Conservation (phyloP, 1,284 basidiomycete genomes). For the Rhodotorula sp. region DNA sequence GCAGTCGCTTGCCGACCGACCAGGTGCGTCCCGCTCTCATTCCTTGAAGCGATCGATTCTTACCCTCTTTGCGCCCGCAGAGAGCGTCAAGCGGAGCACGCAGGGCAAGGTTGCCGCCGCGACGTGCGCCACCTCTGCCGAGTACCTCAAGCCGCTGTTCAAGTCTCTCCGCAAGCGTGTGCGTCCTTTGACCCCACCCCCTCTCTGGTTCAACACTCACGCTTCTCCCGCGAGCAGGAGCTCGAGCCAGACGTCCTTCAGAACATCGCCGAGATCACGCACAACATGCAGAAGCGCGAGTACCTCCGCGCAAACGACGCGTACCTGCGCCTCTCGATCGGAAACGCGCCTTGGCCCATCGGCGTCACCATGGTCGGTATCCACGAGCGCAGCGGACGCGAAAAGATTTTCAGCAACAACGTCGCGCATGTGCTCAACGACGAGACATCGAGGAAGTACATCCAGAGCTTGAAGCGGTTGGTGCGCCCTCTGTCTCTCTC, state of each 20-base stretch:
- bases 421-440: conserved; percentile 98
- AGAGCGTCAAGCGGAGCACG: conserved; percentile 73
- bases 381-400: conserved; percentile 62
- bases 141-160: conserved; percentile 96
- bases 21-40: conserved; percentile 48
- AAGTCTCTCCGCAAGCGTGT: conserved; percentile 77
- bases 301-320: conserved; percentile 96
- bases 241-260: conserved; percentile 82
- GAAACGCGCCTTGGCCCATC: conserved; percentile 99
- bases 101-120: conserved; percentile 94
- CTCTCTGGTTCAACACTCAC: neutral
- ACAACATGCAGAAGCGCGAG: conserved; percentile 91
- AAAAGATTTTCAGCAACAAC: conserved; percentile 95
- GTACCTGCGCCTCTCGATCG: conserved; percentile 93
- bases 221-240: conserved; percentile 57
- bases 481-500: conserved; percentile 54
- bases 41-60: neutral
- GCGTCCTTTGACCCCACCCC: conserved; percentile 2
- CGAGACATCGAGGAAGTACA: conserved; percentile 98
- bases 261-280: conserved; percentile 91
- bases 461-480: conserved; percentile 87
- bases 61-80: conserved; percentile 36
- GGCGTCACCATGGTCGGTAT: conserved; percentile 96
- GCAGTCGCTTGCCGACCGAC: conserved; percentile 85
- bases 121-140: conserved; percentile 90